Conservation (phyloP, 768 basidiomycete species). For the Russula sp. region DNA sequence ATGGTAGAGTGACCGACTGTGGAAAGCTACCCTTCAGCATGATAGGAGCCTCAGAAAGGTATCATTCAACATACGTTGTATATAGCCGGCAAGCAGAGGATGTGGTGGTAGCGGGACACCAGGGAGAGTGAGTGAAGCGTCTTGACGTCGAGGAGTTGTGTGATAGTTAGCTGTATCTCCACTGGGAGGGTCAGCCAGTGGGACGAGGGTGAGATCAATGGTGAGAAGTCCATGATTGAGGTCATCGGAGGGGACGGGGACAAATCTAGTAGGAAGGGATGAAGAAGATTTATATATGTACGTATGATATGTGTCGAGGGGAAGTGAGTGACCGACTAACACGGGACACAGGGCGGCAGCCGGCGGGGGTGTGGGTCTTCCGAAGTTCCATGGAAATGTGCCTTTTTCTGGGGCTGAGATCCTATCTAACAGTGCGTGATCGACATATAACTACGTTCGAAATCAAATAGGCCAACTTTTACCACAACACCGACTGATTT, state of each 20-base stretch:
- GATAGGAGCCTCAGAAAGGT: background rate
- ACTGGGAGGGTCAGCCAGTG: constrained; percentile 20
- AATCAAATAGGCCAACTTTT: constrained; percentile 1
- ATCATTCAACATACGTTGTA: constrained; percentile 17
- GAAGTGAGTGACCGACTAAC: constrained; percentile 17
- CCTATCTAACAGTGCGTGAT: constrained; percentile 13
- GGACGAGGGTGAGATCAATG: background rate
- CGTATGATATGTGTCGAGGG: constrained; percentile 6
- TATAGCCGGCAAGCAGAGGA: constrained; percentile 18
- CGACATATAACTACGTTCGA: constrained; percentile 5
- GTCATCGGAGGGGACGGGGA: background rate
- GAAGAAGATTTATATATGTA: constrained; percentile 10
- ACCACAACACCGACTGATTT: background rate
- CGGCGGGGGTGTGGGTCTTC: background rate
- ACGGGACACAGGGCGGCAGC: constrained; percentile 11
- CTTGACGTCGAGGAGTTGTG: constrained; percentile 17
- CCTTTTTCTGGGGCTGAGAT: constrained; percentile 14
- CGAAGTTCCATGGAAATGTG: constrained; percentile 17
- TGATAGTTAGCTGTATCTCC: constrained; percentile 21
- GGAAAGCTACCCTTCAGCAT: background rate
- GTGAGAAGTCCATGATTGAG: too few relatives aligned
- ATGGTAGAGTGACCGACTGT: constrained; percentile 19
- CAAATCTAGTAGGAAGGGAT: background rate
- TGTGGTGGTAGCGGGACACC: constrained; percentile 1
- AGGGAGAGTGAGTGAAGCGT: constrained; percentile 19